Percentiles rank a stretch among this genome's conserved stretches.
Evolutionary conservation across 2,329 filamentous ascomycete species (phyloP).

Genomic region (Mycosphaerelloides madeirae): DNA sequence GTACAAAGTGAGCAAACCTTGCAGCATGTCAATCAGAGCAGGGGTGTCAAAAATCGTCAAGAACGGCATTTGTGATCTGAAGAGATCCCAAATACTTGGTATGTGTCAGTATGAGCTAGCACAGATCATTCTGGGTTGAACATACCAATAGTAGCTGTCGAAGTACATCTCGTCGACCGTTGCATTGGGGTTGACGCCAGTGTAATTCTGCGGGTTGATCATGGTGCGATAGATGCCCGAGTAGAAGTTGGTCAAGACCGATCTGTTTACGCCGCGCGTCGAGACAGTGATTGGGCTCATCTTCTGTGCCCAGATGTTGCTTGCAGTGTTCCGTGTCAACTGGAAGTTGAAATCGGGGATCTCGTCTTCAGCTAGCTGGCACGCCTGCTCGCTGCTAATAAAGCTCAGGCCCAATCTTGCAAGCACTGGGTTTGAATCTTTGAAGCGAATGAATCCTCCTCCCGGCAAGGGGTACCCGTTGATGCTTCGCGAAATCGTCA

Average conservation of each 20-base stretch:
- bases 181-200: conserved; percentile 39
- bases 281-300: conserved; percentile 36
- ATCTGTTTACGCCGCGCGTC: conserved; percentile 31
- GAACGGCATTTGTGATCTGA: conserved; percentile 61
- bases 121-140: not conserved
- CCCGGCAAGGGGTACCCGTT: conserved; percentile 38
- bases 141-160: conserved; percentile 26
- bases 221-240: conserved; percentile 43
- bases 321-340: conserved; percentile 39
- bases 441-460: conserved; percentile 42
- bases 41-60: conserved; percentile 61
- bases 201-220: conserved; percentile 45
- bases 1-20: conserved; percentile 64
- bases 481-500: conserved; percentile 31
- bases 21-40: conserved; percentile 60
- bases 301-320: conserved; percentile 38
- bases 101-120: not conserved
- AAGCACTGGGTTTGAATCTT: conserved; percentile 39
- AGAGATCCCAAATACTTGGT: conserved; percentile 60
- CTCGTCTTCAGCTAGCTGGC: conserved; percentile 53
- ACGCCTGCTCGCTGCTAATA: conserved; percentile 58
- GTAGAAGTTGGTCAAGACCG: conserved; percentile 43
- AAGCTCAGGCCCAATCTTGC: conserved; percentile 63
- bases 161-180: conserved; percentile 19
- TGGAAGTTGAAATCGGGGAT: conserved; percentile 61